Conservation (phyloP, 495 filamentous ascomycete genomes). For the Aspergillus ostianus region DNA sequence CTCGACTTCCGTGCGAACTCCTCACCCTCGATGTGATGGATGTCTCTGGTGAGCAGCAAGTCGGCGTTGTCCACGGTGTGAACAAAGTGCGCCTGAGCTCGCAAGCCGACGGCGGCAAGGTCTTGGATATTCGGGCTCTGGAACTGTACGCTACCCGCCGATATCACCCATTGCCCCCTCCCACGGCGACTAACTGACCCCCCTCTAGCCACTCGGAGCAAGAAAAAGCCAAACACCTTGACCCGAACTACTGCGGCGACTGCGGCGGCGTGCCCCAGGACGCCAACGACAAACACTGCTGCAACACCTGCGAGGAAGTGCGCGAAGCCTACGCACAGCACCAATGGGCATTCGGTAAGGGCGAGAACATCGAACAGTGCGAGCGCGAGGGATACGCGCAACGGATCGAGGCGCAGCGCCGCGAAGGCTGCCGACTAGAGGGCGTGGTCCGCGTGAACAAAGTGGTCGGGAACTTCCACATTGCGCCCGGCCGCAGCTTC, state of each 20-base stretch:
- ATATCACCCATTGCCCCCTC: neutral
- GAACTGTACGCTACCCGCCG: conserved; percentile 58
- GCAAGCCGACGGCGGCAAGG: conserved; percentile 69
- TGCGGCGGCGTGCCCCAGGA: conserved; percentile 86
- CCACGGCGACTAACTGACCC: conserved; percentile 1
- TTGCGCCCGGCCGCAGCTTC: conserved; percentile 92
- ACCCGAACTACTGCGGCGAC: conserved; percentile 87
- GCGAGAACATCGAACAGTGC: conserved; percentile 93
- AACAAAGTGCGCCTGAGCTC: conserved; percentile 80
- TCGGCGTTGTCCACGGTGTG: conserved; percentile 87
- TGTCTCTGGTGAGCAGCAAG: conserved; percentile 93
- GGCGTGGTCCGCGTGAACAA: conserved; percentile 95
- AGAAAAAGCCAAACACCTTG: conserved; percentile 75
- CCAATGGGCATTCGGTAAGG: conserved; percentile 90
- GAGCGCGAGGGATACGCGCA: conserved; percentile 89
- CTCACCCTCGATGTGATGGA: conserved; percentile 98
- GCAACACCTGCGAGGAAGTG: conserved; percentile 95
- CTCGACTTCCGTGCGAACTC: conserved; percentile 89
- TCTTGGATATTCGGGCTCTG: conserved; percentile 70
- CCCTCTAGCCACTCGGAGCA: conserved; percentile 57
- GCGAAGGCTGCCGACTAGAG: conserved; percentile 93
- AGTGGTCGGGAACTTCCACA: conserved; percentile 97
- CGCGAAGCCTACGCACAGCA: conserved; percentile 85
- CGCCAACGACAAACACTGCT: conserved; percentile 75
- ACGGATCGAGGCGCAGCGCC: conserved; percentile 77